phyloP scores from a whole-genome alignment of 257 asterid species.

The Jasminum sambac region DNA sequence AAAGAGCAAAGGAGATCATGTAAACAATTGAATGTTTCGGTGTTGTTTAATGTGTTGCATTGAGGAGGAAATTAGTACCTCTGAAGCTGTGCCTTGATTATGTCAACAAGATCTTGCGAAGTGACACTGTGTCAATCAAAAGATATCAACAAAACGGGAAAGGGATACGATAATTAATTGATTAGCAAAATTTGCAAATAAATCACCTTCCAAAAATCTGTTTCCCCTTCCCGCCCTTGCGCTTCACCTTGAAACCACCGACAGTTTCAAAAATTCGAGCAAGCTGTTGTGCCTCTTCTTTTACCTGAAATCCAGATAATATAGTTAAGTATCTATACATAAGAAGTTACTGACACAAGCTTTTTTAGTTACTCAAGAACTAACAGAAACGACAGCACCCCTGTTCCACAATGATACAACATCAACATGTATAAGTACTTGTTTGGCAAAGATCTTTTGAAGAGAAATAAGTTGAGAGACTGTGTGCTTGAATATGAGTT shows the following conservation, averaged over 20 bases:
- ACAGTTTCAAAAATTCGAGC: conserved; percentile 85
- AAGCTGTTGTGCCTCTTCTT: conserved; percentile 94
- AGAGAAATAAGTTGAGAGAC: too few relatives aligned
- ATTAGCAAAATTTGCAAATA: conserved; percentile 1
- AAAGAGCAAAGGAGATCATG: conserved; percentile 10
- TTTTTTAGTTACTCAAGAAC: neutral
- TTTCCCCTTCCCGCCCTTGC: conserved; percentile 96
- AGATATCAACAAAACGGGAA: conserved; percentile 22
- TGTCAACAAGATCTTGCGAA: conserved; percentile 93
- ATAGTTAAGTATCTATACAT: neutral
- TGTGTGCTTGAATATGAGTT: too few relatives aligned
- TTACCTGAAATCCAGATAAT: conserved; percentile 50
- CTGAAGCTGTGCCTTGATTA: conserved; percentile 93
- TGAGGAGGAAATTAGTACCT: conserved; percentile 48
- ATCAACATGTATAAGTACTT: too few relatives aligned
- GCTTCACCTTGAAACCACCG: conserved; percentile 98
- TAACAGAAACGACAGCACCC: neutral
- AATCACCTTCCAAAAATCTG: conserved; percentile 87
- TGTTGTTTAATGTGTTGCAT: neutral
- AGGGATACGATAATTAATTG: neutral
- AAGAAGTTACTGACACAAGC: neutral
- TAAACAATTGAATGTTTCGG: neutral
- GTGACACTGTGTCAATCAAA: conserved; percentile 63
- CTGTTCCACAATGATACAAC: too few relatives aligned
- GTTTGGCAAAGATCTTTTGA: too few relatives aligned